Evolutionary conservation across 1,139 yeast genomes (phyloP).

Genomic region (Candida buenavistaensis): DNA sequence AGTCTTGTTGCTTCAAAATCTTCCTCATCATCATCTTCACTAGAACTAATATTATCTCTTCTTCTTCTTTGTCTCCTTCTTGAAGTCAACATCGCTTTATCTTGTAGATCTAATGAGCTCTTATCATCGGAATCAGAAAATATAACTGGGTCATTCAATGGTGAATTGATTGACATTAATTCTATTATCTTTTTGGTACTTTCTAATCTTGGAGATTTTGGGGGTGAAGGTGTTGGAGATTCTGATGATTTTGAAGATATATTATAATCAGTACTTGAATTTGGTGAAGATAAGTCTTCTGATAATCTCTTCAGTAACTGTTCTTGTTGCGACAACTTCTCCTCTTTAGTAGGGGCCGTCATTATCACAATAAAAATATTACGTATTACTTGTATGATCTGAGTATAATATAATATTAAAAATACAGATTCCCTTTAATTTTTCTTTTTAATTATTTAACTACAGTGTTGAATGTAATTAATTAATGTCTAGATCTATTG

Average conservation of each 20-base stretch:
- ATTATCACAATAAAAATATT: too few relatives aligned
- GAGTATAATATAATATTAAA: too few relatives aligned
- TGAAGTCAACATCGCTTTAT: constrained; percentile 4
- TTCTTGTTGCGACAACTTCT: too few relatives aligned
- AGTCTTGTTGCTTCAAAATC: constrained; percentile 8
- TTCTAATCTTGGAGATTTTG: constrained; percentile 22
- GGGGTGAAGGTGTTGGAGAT: constrained; percentile 13
- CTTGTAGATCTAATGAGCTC: constrained; percentile 26
- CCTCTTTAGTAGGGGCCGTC: too few relatives aligned
- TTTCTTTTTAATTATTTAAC: too few relatives aligned
- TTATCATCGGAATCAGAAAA: constrained; percentile 43
- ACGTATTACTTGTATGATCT: too few relatives aligned
- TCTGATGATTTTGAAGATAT: constrained; percentile 10
- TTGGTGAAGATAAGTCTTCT: constrained; percentile 6
- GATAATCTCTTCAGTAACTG: background rate
- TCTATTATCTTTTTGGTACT: constrained; percentile 4
- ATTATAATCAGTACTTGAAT: constrained; percentile 7
- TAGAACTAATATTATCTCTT: constrained; percentile 6
- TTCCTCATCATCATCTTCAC: constrained; percentile 15
- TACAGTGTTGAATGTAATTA: too few relatives aligned
- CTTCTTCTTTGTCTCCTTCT: constrained; percentile 10
- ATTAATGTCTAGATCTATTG: too few relatives aligned
- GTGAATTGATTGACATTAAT: constrained; percentile 3
- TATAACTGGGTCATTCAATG: constrained; percentile 30
- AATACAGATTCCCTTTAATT: too few relatives aligned